Evolutionary conservation across 2,329 filamentous ascomycete species (phyloP).

Genomic region (Lasiodiplodia citricola): DNA sequence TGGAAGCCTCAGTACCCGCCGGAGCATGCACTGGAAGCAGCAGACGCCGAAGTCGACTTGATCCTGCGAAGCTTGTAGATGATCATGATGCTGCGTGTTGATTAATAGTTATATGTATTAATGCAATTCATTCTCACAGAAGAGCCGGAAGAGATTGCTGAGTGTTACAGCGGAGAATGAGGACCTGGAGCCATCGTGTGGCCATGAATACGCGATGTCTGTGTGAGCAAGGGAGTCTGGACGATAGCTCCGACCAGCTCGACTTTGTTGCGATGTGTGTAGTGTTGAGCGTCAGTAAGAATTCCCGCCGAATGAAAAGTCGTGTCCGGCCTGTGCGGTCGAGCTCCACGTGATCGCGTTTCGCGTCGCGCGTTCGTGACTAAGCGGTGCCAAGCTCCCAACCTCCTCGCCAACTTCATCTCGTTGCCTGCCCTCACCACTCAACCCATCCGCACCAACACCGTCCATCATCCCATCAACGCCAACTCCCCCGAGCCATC

Average conservation of each 20-base stretch:
- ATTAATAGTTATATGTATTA: not conserved
- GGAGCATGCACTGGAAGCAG: slow-evolving; percentile 54
- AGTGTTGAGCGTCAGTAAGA: too few species aligned
- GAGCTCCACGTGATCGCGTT: not conserved
- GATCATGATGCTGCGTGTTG: too few species aligned
- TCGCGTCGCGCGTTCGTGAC: not conserved
- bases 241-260: too few species aligned
- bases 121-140: not conserved
- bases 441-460: not conserved
- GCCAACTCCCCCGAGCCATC: not conserved
- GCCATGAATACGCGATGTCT: too few species aligned
- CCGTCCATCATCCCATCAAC: not conserved
- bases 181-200: not conserved
- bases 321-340: not conserved
- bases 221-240: too few species aligned
- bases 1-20: slow-evolving; percentile 53
- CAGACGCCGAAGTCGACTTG: slow-evolving; percentile 54
- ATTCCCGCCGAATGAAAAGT: not conserved
- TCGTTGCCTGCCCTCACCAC: not conserved
- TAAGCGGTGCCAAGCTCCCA: not conserved
- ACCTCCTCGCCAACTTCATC: not conserved
- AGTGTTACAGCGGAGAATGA: not conserved
- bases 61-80: slow-evolving; percentile 38
- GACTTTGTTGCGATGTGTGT: too few species aligned
- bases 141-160: not conserved